Evolutionary conservation across 2,329 filamentous ascomycete species (phyloP).

Genomic region (Aureobasidium lini): DNA sequence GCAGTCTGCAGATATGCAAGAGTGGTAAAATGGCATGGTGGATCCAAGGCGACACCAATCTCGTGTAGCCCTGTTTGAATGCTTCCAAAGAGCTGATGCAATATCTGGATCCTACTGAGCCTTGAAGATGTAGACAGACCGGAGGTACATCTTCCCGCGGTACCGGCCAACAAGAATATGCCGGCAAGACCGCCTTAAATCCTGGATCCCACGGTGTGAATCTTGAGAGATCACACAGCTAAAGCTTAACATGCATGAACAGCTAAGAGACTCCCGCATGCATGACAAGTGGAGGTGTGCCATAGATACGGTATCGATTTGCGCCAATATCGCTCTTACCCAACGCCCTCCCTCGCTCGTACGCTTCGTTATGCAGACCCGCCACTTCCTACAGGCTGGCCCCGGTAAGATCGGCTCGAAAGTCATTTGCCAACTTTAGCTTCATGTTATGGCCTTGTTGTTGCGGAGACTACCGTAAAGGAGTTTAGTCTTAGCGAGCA

Average conservation of each 20-base stretch:
- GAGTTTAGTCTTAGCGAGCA: not conserved
- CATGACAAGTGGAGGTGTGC: constrained; percentile 7
- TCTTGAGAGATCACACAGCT: not conserved
- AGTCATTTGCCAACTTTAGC: constrained; percentile 7
- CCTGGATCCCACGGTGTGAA: not conserved
- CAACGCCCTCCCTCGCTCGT: not conserved
- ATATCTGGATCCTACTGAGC: not conserved
- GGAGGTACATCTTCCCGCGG: not conserved
- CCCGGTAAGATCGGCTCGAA: constrained; percentile 2
- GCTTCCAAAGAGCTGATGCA: not conserved
- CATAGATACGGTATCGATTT: constrained; percentile 5
- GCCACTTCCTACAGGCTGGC: not conserved
- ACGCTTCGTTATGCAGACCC: not conserved
- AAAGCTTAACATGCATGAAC: constrained; percentile 5
- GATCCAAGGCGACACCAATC: not conserved
- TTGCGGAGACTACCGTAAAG: constrained; percentile 1
- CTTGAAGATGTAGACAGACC: not conserved
- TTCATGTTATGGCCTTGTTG: constrained; percentile 2
- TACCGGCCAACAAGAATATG: not conserved
- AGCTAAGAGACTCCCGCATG: constrained; percentile 4
- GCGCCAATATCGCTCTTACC: not conserved
- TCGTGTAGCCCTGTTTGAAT: not conserved
- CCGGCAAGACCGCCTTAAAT: not conserved
- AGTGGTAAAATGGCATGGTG: not conserved
- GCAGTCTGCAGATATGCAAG: constrained; percentile 4